phyloP scores from a whole-genome alignment of 2,329 filamentous ascomycete species.

The Nannizzia gypsea region DNA sequence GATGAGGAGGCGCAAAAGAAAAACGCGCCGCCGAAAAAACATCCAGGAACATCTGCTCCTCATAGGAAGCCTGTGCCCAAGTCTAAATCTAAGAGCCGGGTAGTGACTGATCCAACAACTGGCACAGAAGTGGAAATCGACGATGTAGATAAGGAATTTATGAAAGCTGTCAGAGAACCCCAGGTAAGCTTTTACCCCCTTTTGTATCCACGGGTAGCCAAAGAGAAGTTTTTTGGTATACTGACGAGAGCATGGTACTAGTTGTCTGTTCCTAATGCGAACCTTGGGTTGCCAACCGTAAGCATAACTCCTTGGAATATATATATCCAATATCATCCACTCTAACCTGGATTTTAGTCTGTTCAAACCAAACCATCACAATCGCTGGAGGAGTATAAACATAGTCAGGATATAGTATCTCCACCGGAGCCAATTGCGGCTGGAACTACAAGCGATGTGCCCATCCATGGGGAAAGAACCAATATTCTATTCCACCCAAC shows the following conservation, averaged over 20 bases:
- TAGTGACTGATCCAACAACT: conserved; percentile 77
- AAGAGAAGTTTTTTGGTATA: not conserved
- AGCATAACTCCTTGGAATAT: conserved; percentile 15
- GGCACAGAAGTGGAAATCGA: conserved; percentile 77
- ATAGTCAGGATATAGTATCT: conserved; percentile 78
- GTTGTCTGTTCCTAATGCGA: conserved; percentile 81
- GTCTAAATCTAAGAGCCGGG: conserved; percentile 39
- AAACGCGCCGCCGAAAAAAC: conserved; percentile 23
- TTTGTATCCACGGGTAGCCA: conserved; percentile 9
- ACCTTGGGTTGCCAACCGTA: conserved; percentile 61
- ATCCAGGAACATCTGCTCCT: conserved; percentile 29
- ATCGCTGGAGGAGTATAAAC: conserved; percentile 65
- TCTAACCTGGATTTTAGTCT: conserved; percentile 30
- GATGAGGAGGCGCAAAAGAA: conserved; percentile 44
- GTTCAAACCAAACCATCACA: conserved; percentile 60
- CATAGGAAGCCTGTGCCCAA: conserved; percentile 36
- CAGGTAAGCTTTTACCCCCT: conserved; percentile 36
- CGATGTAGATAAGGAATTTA: conserved; percentile 59
- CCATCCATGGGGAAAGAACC: conserved; percentile 91
- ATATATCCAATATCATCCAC: not conserved
- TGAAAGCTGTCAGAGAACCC: conserved; percentile 61
- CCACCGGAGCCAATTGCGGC: conserved; percentile 76
- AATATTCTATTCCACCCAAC: conserved; percentile 94
- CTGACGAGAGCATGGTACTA: conserved; percentile 22
- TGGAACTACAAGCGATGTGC: conserved; percentile 81